Evolutionary conservation across 2,329 filamentous ascomycete genomes (phyloP).

Genomic region (Ceratocystis papillata): DNA sequence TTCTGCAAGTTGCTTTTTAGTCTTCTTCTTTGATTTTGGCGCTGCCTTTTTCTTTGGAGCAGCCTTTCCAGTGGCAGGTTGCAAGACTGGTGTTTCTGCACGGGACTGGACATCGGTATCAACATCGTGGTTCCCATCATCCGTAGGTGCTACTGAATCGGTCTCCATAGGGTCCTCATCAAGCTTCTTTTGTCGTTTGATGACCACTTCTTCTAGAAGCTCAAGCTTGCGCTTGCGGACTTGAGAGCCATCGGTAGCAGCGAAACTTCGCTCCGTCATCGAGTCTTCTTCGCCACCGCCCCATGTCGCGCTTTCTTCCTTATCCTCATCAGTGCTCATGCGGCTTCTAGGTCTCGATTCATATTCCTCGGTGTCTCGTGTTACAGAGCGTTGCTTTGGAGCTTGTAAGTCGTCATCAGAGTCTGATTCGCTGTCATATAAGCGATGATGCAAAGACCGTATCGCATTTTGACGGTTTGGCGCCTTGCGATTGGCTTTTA

Average conservation of each 20-base stretch:
- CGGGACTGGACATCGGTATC: conserved; percentile 39
- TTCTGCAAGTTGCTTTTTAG: conserved; percentile 64
- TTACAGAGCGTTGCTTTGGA: conserved; percentile 41
- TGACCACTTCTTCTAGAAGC: conserved; percentile 37
- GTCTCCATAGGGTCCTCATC: conserved; percentile 69
- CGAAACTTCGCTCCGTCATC: conserved; percentile 62
- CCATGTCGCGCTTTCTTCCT: conserved; percentile 41
- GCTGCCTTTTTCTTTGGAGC: conserved; percentile 44
- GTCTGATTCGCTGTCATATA: conserved; percentile 50
- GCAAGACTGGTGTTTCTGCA: conserved; percentile 38
- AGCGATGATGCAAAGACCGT: conserved; percentile 64
- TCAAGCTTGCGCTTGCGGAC: conserved; percentile 65
- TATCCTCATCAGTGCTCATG: conserved; percentile 52
- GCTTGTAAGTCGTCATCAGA: conserved; percentile 70
- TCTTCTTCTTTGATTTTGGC: conserved; percentile 58
- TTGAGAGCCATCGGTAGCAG: conserved; percentile 43
- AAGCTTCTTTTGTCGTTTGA: conserved; percentile 69
- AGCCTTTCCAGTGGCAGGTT: conserved; percentile 33
- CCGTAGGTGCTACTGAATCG: conserved; percentile 44
- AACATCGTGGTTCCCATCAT: conserved; percentile 32
- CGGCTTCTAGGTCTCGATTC: conserved; percentile 74
- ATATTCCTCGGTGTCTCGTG: conserved; percentile 70
- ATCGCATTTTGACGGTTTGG: conserved; percentile 51
- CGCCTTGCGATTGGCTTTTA: conserved; percentile 39
- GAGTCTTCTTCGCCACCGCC: conserved; percentile 50